Base-by-base conservation (phyloP, 2,329 filamentous ascomycete genomes). In the Lachnellula suecica region DNA sequence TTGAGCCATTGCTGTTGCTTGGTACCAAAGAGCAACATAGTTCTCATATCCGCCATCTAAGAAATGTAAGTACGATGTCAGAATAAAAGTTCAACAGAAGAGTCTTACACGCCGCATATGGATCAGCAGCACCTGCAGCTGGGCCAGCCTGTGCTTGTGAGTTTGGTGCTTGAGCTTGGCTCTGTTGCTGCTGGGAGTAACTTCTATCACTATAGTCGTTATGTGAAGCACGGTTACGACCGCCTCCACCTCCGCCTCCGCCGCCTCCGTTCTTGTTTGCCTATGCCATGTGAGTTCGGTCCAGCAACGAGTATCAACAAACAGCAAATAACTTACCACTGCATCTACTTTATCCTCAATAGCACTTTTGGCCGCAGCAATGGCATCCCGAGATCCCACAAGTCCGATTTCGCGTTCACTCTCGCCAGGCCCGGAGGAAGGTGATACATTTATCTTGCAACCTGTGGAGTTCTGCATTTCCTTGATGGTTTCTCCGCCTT, bases 381-480 rank as follows among this genome's bases (percentile, higher is more conserved):
- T 94, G 49, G 89, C 84, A 62, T 90, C 86, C 41, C 82, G 82
- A 34, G 81, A 83, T 57, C 91, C 92, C 58, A 94, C 87, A 41
- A 96, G 79, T 42, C 89, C 89, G 66, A 96, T 96, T 70, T 95
- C 89, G 65, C 91, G 85, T 69, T 94, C 87, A 52, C 85, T 81
- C 66, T 96, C 91, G 59, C 83, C 81, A 45, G 88, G 86, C 15
- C 88, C 88, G 31, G 85, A 86, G 7, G 90, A 86, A 64, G 89
- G 89, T 27, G 89, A 89, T 23, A 96, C 91, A 64, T 96, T 96
- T 76, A 96, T 96, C 75, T 96, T 96, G 79, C 92, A 96, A 42
- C 89, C 88, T 4, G 90, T 94, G 27, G 77, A 81, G 66, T 85
- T 87, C 70, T 96, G 91, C 87, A 96, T 95, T 62, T 96, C 90